These are phyloP conservation scores for Cystofilobasidium macerans DNA, from an alignment of 768 basidiomycete genomes.

Conservation along the genomic window DNA sequence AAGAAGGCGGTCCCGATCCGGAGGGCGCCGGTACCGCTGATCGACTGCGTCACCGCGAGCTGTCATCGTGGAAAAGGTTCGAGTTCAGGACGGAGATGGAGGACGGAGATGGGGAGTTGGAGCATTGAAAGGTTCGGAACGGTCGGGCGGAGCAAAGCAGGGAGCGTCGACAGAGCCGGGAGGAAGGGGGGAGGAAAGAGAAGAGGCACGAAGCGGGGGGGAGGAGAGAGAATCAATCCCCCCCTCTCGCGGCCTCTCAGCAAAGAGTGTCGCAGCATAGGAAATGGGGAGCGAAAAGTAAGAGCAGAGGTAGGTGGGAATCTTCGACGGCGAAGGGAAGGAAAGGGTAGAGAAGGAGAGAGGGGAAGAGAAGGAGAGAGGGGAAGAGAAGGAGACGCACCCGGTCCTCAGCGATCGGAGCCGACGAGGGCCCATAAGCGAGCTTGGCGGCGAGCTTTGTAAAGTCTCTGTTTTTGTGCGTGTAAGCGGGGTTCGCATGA, in stretches of 20 bases:
- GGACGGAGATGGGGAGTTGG: no score
- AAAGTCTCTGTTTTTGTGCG: conserved; percentile 63
- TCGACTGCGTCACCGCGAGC: conserved; percentile 81
- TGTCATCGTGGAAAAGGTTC: no score
- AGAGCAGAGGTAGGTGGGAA: no score
- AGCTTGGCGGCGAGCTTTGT: conserved; percentile 76
- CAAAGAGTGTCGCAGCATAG: no score
- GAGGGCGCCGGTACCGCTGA: conserved; percentile 95
- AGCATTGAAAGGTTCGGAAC: no score
- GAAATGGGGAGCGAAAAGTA: no score
- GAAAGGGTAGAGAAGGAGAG: neutral
- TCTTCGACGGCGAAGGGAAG: no score
- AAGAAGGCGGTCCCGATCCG: conserved; percentile 90
- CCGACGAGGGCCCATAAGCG: conserved; percentile 76
- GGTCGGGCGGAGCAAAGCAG: no score
- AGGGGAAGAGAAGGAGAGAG: conserved; percentile 36
- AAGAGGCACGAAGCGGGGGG: neutral
- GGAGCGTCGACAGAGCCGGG: neutral
- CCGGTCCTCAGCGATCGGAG: conserved; percentile 53
- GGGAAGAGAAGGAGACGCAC: conserved; percentile 40
- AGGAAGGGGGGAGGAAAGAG: neutral
- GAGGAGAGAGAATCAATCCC: conserved; percentile 17
- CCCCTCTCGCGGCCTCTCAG: no score
- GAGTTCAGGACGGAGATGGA: no score
- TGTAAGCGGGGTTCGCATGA: no score